These are phyloP conservation scores for Dipteronia dyeriana DNA, from an alignment of 345 rosid species.

Conservation along the genomic window DNA sequence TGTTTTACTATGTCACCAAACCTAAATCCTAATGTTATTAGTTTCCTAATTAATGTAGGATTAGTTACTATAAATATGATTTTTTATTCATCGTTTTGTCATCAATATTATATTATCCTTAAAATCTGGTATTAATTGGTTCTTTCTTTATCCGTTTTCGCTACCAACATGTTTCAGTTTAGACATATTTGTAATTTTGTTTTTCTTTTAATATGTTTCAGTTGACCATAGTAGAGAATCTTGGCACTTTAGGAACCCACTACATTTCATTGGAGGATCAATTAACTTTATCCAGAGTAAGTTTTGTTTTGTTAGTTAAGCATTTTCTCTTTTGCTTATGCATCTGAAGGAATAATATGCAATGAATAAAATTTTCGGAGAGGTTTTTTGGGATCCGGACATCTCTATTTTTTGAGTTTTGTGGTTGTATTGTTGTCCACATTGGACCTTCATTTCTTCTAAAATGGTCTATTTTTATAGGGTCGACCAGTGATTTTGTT, in stretches of 20 bases:
- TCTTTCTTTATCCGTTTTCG: no score
- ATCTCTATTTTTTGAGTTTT: neutral
- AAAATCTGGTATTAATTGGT: no score
- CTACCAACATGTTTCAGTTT: no score
- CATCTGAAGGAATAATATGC: neutral
- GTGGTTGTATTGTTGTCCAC: neutral
- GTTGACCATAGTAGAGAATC: constrained; percentile 73
- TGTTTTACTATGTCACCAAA: no score
- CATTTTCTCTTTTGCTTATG: neutral
- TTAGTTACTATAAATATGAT: no score
- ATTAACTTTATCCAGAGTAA: constrained; percentile 65
- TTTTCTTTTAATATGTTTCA: no score
- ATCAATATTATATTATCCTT: no score
- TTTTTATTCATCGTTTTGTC: no score
- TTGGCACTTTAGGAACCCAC: constrained; percentile 81
- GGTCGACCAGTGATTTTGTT: neutral
- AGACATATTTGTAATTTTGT: no score
- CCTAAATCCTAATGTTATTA: no score
- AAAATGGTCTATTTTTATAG: neutral
- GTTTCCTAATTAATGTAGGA: no score
- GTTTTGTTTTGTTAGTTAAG: constrained; percentile 8
- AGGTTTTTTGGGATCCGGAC: neutral
- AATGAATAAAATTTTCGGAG: neutral
- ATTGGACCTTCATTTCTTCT: neutral
- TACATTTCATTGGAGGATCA: constrained; percentile 81